These are phyloP conservation scores for Brassica juncea DNA, from an alignment of 345 rosid species.

Conservation along the genomic window DNA sequence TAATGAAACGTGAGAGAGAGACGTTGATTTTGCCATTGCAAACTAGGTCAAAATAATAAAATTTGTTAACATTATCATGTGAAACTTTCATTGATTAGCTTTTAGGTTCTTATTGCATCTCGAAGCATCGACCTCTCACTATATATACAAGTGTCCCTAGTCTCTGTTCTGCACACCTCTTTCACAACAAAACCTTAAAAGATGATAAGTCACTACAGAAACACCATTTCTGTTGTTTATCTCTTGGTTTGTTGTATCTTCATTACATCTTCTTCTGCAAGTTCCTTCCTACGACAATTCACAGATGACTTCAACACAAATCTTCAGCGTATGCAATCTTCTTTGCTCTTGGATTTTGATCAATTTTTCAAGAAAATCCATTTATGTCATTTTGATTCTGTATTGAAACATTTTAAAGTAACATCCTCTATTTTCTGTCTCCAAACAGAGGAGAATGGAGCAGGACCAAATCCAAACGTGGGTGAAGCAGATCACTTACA, in stretches of 20 bases:
- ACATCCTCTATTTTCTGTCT: background rate
- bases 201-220: background rate
- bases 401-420: background rate
- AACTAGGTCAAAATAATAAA: background rate
- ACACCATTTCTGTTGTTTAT: background rate
- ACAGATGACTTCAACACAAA: constrained; percentile 3
- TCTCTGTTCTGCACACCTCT: background rate
- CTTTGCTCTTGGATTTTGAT: background rate
- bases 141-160: background rate
- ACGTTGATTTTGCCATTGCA: background rate
- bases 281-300: constrained; percentile 1
- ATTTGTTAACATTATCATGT: background rate
- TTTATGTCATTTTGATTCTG: background rate
- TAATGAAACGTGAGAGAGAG: background rate
- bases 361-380: background rate
- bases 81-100: background rate
- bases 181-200: background rate
- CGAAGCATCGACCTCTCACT: background rate
- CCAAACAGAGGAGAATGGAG: background rate
- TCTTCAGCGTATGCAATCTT: background rate
- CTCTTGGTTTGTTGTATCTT: background rate
- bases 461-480: background rate
- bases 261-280: background rate
- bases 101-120: background rate
- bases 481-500: background rate